Percentiles rank a stretch among this genome's conserved stretches.
phyloP scores from a whole-genome alignment of 148 eudicot species.

The Cornus suecica region DNA sequence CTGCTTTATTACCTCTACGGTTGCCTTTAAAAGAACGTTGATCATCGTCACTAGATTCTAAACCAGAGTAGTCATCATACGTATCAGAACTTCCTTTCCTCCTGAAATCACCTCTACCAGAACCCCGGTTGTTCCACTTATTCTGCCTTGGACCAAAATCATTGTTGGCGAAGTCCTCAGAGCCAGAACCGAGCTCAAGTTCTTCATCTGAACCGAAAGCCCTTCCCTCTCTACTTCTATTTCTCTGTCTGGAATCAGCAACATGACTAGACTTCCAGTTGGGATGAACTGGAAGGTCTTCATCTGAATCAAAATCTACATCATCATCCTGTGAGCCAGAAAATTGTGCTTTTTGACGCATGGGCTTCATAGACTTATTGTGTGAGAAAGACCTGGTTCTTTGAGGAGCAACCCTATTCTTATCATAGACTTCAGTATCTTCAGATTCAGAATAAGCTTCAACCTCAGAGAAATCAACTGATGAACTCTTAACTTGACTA shows the following conservation, averaged over 20 bases:
- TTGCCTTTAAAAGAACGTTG: conserved; percentile 6
- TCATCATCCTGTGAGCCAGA: conserved; percentile 47
- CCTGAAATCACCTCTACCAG: conserved; percentile 25
- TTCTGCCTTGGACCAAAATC: conserved; percentile 23
- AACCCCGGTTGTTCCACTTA: conserved; percentile 24
- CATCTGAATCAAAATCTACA: conserved; percentile 60
- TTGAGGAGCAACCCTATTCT: conserved; percentile 22
- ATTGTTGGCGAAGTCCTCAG: conserved; percentile 43
- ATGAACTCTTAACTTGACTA: conserved; percentile 35
- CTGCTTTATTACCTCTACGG: conserved; percentile 14
- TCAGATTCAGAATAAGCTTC: conserved; percentile 70
- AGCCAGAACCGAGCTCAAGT: conserved; percentile 39
- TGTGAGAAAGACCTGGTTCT: conserved; percentile 26
- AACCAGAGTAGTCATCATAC: conserved; percentile 22
- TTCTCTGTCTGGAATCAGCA: conserved; percentile 41
- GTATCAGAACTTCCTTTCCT: conserved; percentile 21
- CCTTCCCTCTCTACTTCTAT: conserved; percentile 25
- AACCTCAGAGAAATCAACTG: conserved; percentile 72
- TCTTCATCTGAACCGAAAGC: conserved; percentile 56
- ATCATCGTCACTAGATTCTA: conserved; percentile 34
- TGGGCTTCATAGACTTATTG: conserved; percentile 32
- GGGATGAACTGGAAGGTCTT: conserved; percentile 72
- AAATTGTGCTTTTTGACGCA: conserved; percentile 18
- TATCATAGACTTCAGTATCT: conserved; percentile 30
- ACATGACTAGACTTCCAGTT: conserved; percentile 76